Percentiles rank a stretch among this genome's conserved stretches.
Conservation (phyloP, 1,284 basidiomycete species). For the Porogramme epimiltina region DNA sequence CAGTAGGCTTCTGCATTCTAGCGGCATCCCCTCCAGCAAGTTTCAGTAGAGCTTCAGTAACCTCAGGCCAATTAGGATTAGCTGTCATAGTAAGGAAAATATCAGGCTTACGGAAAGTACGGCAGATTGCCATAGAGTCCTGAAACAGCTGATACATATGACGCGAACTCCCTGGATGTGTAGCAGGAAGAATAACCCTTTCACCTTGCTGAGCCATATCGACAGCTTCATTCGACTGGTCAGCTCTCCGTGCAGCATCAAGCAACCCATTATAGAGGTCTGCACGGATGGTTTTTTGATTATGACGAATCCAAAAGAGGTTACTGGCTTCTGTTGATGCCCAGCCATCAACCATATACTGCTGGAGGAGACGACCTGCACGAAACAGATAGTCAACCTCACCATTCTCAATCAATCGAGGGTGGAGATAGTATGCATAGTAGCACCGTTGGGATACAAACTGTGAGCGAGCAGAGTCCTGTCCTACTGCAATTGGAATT, state of each 20-base stretch:
- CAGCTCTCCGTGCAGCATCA: conserved; percentile 32
- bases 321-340: conserved; percentile 28
- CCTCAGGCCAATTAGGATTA: conserved; percentile 49
- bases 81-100: conserved; percentile 50
- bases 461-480: neutral
- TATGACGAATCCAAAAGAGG: conserved; percentile 26
- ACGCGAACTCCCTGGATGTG: conserved; percentile 37
- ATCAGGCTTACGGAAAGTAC: conserved; percentile 36
- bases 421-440: conserved; percentile 36
- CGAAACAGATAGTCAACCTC: conserved; percentile 33
- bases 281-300: conserved; percentile 42
- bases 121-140: conserved; percentile 45
- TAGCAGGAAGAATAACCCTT: conserved; percentile 41
- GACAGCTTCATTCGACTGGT: conserved; percentile 17
- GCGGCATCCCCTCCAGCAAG: neutral
- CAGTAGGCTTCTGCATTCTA: conserved; percentile 37
- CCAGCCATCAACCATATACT: conserved; percentile 39
- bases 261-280: conserved; percentile 38
- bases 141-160: conserved; percentile 45
- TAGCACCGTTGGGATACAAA: conserved; percentile 32
- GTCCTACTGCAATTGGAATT: conserved; percentile 16
- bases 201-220: conserved; percentile 37
- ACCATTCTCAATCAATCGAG: conserved; percentile 21
- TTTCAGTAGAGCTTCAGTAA: conserved; percentile 29
- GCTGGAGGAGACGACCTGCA: conserved; percentile 42